Evolutionary conservation across 306 rosid species (phyloP).

Genomic region (Castanea crenata): DNA sequence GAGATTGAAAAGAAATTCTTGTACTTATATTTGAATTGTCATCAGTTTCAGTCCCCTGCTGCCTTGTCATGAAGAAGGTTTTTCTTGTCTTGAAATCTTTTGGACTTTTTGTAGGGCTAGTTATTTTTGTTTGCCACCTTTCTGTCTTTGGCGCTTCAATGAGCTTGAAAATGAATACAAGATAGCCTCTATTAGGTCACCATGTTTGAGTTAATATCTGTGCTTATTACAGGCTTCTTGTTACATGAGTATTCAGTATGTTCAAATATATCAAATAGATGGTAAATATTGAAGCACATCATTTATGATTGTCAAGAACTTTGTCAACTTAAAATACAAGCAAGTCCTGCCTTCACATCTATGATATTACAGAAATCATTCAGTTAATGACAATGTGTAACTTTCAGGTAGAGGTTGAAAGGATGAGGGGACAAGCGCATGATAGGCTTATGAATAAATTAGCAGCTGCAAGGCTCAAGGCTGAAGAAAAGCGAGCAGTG

Average conservation of each 20-base stretch:
- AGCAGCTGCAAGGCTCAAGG: conserved; percentile 75
- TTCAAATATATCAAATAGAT: neutral
- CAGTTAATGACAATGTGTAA: neutral
- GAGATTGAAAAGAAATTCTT: neutral
- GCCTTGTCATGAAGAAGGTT: too few species aligned
- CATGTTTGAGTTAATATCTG: neutral
- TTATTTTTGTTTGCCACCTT: too few species aligned
- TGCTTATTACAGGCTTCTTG: neutral
- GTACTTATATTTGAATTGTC: too few species aligned
- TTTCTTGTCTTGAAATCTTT: too few species aligned
- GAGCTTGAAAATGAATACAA: too few species aligned
- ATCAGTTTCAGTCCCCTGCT: too few species aligned
- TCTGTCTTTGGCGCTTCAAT: too few species aligned
- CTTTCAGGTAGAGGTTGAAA: conserved; percentile 88
- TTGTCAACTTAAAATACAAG: neutral
- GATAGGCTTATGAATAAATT: conserved; percentile 80
- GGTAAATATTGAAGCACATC: too few species aligned
- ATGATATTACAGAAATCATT: neutral
- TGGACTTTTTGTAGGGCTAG: too few species aligned
- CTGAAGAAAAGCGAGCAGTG: conserved; percentile 84
- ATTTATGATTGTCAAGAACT: neutral
- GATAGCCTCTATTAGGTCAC: neutral
- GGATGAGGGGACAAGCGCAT: conserved; percentile 66
- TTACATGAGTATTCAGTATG: neutral
- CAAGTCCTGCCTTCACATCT: neutral